Evolutionary conservation across 306 rosid species (phyloP).

Genomic region (Acacia melanoxylon): DNA sequence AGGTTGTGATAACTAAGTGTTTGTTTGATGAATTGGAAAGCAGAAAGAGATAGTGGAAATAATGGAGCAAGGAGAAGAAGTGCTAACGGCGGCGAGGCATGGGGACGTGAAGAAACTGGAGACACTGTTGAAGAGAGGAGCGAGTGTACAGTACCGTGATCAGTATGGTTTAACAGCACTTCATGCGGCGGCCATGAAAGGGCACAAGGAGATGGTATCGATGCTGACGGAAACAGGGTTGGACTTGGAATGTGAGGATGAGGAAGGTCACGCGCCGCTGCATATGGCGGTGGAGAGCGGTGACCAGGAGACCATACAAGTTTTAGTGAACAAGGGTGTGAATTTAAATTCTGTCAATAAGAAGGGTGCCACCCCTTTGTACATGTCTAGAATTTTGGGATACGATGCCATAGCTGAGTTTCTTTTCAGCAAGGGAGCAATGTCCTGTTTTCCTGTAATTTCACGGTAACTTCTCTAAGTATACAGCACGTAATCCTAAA

Average conservation of each 20-base stretch:
- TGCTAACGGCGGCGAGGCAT: constrained; percentile 53
- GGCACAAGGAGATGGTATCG: constrained; percentile 55
- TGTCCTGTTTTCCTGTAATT: constrained; percentile 5
- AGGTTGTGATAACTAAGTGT: not conserved
- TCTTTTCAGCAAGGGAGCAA: constrained; percentile 54
- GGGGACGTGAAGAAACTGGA: constrained; percentile 50
- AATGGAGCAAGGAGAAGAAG: constrained; percentile 54
- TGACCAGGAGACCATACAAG: constrained; percentile 44
- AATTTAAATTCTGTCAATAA: constrained; percentile 48
- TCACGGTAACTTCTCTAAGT: not conserved
- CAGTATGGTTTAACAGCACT: constrained; percentile 74
- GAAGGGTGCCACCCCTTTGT: constrained; percentile 59
- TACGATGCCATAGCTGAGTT: constrained; percentile 48
- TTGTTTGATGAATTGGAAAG: constrained; percentile 10
- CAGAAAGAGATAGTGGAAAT: constrained; percentile 37
- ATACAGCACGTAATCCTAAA: not conserved
- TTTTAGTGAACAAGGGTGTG: constrained; percentile 54
- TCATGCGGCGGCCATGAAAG: constrained; percentile 74
- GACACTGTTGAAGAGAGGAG: constrained; percentile 43
- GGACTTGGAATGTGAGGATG: constrained; percentile 61
- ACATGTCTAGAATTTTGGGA: constrained; percentile 65
- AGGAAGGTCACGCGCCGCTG: constrained; percentile 71
- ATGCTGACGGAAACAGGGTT: constrained; percentile 50
- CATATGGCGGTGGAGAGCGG: constrained; percentile 75
- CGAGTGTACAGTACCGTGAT: constrained; percentile 40